Base-by-base conservation (phyloP, 257 asterid species). In the Euphrasia confusa region DNA sequence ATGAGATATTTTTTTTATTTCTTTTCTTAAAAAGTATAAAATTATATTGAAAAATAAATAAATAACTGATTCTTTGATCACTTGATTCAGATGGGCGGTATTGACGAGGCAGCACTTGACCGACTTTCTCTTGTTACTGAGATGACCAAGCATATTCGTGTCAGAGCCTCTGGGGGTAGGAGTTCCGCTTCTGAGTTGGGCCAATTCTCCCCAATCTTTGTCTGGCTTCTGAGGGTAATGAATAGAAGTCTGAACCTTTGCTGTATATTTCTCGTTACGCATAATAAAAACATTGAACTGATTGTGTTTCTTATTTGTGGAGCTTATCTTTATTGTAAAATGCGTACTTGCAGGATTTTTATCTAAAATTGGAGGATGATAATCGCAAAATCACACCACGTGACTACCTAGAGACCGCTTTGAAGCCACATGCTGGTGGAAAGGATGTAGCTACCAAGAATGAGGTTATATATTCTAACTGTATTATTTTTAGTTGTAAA, bases 61-160 rank as follows among this genome's bases (percentile, higher is more conserved):
- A 24, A 57, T 68, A 26, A 66, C 73, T 28, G 53, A 21, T 45
- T 56, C 26, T 15, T 17, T 48, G 60, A 56, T 72, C 69, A 50
- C 65, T 65, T 54, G 33, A 72, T 74, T 64, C 77, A 93, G 99
- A 93, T 93, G 99, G 99, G 99, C 68, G 99, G 96, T 54, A 93
- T 93, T 72, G 99, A 93, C 76, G 99, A 93, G 84, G 96, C 95
- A 78, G 93, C 99, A 60, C 84, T 93, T 47, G 99, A 93, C 77
- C 95, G 97, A 45, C 91, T 93, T 57, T 93, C 99, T 66, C 94
- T 93, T 63, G 99, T 93, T 71, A 93, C 99, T 35, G 99, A 93
- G 82, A 93, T 90, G 99, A 89, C 97, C 65, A 93, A 93, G 84
- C 99, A 87, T 78, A 93, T 93, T 66, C 95, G 99, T 32, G 95